Evolutionary conservation across 2,329 filamentous ascomycete species (phyloP).

Genomic region (Graphilbum sp.): DNA sequence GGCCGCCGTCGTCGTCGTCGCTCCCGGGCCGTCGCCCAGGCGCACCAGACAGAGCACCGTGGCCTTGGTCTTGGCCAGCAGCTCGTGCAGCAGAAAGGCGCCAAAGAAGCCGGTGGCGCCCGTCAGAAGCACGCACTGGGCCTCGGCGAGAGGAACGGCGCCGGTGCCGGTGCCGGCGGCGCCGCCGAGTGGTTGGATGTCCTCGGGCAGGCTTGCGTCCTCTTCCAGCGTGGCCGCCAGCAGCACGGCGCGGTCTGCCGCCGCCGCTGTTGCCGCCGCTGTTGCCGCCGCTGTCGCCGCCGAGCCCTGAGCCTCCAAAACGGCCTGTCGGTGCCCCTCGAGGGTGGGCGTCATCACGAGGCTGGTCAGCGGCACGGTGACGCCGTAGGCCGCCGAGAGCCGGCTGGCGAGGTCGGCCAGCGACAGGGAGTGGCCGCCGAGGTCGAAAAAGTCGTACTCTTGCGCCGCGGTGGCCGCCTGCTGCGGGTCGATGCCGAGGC

Average conservation of each 20-base stretch:
- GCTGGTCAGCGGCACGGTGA: slow-evolving; percentile 53
- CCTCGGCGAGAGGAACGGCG: slow-evolving; percentile 33
- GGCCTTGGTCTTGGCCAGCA: slow-evolving; percentile 52
- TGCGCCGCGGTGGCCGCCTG: slow-evolving; percentile 39
- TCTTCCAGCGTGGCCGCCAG: slow-evolving; percentile 19
- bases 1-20: slow-evolving; percentile 32
- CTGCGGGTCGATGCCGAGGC: slow-evolving; percentile 41
- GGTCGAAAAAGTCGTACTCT: slow-evolving; percentile 65
- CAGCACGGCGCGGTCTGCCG: slow-evolving; percentile 18
- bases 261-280: slow-evolving; percentile 39
- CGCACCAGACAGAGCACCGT: slow-evolving; percentile 53
- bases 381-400: slow-evolving; percentile 52
- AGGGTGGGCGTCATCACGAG: slow-evolving; percentile 58
- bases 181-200: slow-evolving; percentile 33
- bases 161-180: no score
- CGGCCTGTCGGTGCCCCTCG: slow-evolving; percentile 53
- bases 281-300: slow-evolving; percentile 46
- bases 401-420: slow-evolving; percentile 63
- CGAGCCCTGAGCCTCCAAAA: slow-evolving; percentile 53
- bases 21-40: no score
- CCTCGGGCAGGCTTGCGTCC: slow-evolving; percentile 37
- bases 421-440: slow-evolving; percentile 63
- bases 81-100: slow-evolving; percentile 53
- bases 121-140: slow-evolving; percentile 54
- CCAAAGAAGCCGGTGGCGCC: slow-evolving; percentile 64